Evolutionary conservation across 2,329 filamentous ascomycete species (phyloP), one percentile per base, ranked within the genome.

Genomic region (Alternaria triticimaculans): DNA sequence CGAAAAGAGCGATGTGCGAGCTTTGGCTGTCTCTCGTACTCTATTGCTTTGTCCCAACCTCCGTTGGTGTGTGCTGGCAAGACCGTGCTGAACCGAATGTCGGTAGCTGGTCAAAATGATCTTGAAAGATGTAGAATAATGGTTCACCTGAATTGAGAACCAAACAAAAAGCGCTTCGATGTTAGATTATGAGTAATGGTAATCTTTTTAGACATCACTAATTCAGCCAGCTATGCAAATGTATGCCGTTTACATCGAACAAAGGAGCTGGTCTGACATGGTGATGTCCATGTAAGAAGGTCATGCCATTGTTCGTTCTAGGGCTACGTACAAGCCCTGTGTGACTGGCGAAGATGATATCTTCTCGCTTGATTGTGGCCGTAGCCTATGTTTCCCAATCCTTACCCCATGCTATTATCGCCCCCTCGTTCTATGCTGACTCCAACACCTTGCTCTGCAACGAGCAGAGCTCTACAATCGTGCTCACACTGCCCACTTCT

Each of bases 381-480:
- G 2, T n/a, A n/a, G 4, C 8, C 33, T 41, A n/a, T 15, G 33
- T 9, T 41, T 8, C 7, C 15, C 33, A n/a, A 41, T 18, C 33
- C 4, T 14, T 6, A 15, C 11, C 3, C 25, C 6, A 41, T 41
- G 15, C 33, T n/a, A n/a, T 9, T 8, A 5, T 41, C 33, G 33
- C 10, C 10, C 12, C 21, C 26, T 9, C 26, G 30, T 15, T 8
- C 43, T 44, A 59, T 23, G 44, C 21, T 2, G 44, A 48, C 30
- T 65, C 63, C 56, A 65, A 28, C n/a, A 65, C 60, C 41, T 21
- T 72, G 23, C 72, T 73, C 53, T 76, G 76, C 28, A 78, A 46
- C 9, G 73, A 74, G 44, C 69, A 76, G 18, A 77, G 59, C 28
- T 78, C 72, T 2, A 77, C 68, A 48, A 78, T 70, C 7, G 68